phyloP scores from a whole-genome alignment of 768 basidiomycete genomes.

The Kwoniella dejecticola region DNA sequence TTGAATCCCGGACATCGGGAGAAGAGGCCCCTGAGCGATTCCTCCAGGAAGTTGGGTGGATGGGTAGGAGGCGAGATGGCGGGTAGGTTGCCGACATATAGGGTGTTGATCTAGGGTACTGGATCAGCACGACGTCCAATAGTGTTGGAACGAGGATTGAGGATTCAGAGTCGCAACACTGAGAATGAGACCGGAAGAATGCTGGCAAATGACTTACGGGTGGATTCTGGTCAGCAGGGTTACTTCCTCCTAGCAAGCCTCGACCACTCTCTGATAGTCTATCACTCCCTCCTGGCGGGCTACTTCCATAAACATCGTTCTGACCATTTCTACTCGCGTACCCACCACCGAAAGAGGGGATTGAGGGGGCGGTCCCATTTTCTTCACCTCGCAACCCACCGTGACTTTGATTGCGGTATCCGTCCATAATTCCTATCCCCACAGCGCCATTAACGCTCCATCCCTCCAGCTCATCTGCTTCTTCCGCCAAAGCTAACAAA shows the following conservation, averaged over 20 bases:
- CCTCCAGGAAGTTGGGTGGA: conserved; percentile 80
- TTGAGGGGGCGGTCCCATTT: neutral
- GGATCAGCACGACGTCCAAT: no score
- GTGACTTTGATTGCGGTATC: conserved; percentile 2
- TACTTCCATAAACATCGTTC: conserved; percentile 25
- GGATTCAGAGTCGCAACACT: neutral
- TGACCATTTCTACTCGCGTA: neutral
- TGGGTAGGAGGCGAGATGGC: conserved; percentile 69
- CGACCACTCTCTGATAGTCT: conserved; percentile 33
- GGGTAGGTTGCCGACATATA: conserved; percentile 99
- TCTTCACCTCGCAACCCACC: neutral
- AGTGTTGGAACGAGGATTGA: no score
- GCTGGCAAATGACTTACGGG: conserved; percentile 62
- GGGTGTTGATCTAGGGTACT: conserved; percentile 77
- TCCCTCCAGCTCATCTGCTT: conserved; percentile 52
- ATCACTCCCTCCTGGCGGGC: conserved; percentile 44
- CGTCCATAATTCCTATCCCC: conserved; percentile 32
- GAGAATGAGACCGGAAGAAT: neutral
- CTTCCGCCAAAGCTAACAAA: conserved; percentile 52
- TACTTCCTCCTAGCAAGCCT: conserved; percentile 29
- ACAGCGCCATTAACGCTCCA: conserved; percentile 47
- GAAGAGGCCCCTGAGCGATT: conserved; percentile 80
- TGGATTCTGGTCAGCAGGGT: conserved; percentile 83
- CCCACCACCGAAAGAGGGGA: conserved; percentile 4
- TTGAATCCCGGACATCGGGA: conserved; percentile 77